These are phyloP conservation scores for Mycena capillaripes DNA, from an alignment of 768 basidiomycete genomes.

Conservation along the genomic window DNA sequence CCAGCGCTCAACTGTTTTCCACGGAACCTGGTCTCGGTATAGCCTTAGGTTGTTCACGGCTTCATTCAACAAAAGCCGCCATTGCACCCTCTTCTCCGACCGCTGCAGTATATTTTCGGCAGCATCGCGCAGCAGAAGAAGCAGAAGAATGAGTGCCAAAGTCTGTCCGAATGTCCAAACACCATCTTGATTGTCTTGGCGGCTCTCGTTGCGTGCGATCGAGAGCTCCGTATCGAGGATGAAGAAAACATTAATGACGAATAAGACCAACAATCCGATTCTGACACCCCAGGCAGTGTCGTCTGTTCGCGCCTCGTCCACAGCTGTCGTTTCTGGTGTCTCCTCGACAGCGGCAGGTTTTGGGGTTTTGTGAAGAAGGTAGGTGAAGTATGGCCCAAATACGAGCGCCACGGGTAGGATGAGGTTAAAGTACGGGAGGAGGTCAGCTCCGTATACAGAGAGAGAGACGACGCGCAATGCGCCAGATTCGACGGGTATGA, in stretches of 20 bases:
- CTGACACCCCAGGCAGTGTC: not conserved
- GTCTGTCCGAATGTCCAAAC: constrained; percentile 1
- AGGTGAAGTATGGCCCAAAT: not conserved
- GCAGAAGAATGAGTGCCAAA: not conserved
- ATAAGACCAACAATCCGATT: not conserved
- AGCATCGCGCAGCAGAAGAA: not conserved
- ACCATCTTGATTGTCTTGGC: not conserved
- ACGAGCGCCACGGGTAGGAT: not conserved
- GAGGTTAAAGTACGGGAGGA: not conserved
- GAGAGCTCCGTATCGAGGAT: constrained; percentile 23
- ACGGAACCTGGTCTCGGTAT: not conserved
- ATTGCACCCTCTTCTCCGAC: not conserved
- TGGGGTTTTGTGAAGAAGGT: not conserved
- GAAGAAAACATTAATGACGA: constrained; percentile 1
- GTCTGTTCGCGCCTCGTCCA: not conserved
- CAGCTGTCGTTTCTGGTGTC: not conserved
- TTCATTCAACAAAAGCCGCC: not conserved
- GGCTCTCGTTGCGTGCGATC: not conserved
- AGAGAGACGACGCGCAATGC: not conserved
- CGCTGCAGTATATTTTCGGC: not conserved
- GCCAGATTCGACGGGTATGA: not conserved
- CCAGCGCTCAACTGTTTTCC: not conserved
- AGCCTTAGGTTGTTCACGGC: not conserved
- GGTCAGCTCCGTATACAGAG: too few relatives aligned
- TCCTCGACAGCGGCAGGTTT: not conserved